Evolutionary conservation across 192 early-diverging fungal species (phyloP).

Genomic region (Coemansia sp.): DNA sequence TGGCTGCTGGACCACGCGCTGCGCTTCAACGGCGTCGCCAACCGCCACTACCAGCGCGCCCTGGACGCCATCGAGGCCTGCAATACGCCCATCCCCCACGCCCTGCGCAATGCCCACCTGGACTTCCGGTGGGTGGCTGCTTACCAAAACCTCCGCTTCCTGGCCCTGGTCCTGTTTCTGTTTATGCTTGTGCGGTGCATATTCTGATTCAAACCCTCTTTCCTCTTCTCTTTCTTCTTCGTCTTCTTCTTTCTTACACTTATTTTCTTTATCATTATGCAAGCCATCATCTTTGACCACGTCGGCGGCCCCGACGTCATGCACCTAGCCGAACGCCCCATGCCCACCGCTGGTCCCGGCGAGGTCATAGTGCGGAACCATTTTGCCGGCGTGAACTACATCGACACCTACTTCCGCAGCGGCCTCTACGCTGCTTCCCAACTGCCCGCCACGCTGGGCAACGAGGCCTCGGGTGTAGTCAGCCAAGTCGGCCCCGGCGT

Average conservation of each 20-base stretch:
- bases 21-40: conserved; percentile 21
- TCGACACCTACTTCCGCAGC: conserved; percentile 87
- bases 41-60: conserved; percentile 27
- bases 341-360: conserved; percentile 49
- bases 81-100: conserved; percentile 14
- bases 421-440: conserved; percentile 67
- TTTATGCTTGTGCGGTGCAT: conserved; percentile 16
- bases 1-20: conserved; percentile 37
- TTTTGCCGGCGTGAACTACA: conserved; percentile 83
- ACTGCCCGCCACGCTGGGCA: conserved; percentile 69
- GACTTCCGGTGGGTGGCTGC: conserved; percentile 47
- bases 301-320: conserved; percentile 63
- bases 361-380: conserved; percentile 75
- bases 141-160: conserved; percentile 36
- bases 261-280: conserved; percentile 10
- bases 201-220: conserved; percentile 4
- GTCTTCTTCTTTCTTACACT: not conserved
- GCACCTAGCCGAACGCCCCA: conserved; percentile 49
- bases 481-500: conserved; percentile 71
- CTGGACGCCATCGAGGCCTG: conserved; percentile 10
- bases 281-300: conserved; percentile 56
- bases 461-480: conserved; percentile 81
- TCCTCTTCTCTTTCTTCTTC: not conserved
- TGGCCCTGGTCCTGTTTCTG: conserved; percentile 13
- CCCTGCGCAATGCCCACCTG: conserved; percentile 20